These are phyloP conservation scores for Canariomyces notabilis DNA, from an alignment of 2,329 filamentous ascomycete genomes.

Conservation along the genomic window DNA sequence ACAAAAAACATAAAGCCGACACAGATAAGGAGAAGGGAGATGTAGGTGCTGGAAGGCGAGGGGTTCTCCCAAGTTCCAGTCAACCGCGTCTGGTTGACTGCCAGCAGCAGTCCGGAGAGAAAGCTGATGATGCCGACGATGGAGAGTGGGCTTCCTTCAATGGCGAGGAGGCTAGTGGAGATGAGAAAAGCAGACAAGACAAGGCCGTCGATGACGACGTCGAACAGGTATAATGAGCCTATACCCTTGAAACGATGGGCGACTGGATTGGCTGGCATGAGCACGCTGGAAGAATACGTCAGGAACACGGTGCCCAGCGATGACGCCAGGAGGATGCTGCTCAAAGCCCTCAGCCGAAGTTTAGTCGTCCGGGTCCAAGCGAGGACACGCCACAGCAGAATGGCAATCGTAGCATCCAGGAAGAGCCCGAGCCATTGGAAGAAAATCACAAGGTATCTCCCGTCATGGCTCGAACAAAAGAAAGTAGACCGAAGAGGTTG, in stretches of 20 bases:
- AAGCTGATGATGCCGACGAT: conserved; percentile 41
- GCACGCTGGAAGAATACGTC: conserved; percentile 32
- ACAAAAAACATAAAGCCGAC: conserved; percentile 40
- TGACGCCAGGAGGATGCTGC: conserved; percentile 38
- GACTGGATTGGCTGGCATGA: conserved; percentile 22
- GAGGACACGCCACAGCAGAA: conserved; percentile 48
- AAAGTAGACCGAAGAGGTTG: conserved; percentile 44
- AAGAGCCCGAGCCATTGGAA: conserved; percentile 42
- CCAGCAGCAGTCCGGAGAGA: conserved; percentile 35
- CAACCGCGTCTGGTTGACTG: conserved; percentile 32
- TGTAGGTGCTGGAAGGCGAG: conserved; percentile 32
- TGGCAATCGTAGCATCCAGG: conserved; percentile 42
- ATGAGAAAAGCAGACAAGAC: conserved; percentile 41
- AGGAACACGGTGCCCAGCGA: conserved; percentile 36
- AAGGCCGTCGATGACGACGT: conserved; percentile 45
- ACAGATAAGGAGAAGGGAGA: conserved; percentile 37
- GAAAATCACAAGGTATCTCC: conserved; percentile 32
- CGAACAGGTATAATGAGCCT: conserved; percentile 44
- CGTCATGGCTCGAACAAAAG: conserved; percentile 45
- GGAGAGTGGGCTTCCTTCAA: conserved; percentile 41
- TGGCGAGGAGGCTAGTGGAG: conserved; percentile 42
- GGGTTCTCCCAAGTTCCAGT: conserved; percentile 44
- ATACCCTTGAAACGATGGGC: conserved; percentile 30
- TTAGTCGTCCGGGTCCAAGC: conserved; percentile 47
- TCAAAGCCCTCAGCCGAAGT: conserved; percentile 41